A percentile compares a stretch with the other conserved stretches of the same genome.
Evolutionary conservation across 352 stramenopile genomes (phyloP).

Genomic region (Lagenidium giganteum): DNA sequence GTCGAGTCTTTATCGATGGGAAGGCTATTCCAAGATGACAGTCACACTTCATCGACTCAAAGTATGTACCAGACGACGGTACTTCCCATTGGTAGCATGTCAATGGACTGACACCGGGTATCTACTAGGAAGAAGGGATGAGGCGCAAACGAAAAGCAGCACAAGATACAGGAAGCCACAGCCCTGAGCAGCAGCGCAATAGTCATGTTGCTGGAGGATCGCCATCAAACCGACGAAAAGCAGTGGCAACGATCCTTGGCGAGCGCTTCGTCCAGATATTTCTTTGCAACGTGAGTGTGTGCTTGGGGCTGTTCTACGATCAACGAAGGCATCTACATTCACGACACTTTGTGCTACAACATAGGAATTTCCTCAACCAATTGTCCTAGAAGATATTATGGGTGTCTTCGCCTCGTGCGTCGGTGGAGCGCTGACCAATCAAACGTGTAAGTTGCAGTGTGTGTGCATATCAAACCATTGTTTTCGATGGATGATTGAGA

Average conservation of each 20-base stretch:
- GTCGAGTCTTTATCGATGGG: slow-evolving; percentile 26
- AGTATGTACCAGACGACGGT: slow-evolving; percentile 5
- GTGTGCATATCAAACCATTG: background rate
- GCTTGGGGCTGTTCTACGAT: background rate
- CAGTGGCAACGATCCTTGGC: slow-evolving; percentile 25
- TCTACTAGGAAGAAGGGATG: slow-evolving; percentile 22
- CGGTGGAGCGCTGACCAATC: slow-evolving; percentile 14
- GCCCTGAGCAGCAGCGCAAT: background rate
- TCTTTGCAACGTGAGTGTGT: slow-evolving; percentile 24
- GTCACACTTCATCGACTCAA: slow-evolving; percentile 23
- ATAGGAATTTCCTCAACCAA: slow-evolving; percentile 22
- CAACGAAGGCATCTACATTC: no score
- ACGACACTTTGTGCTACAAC: background rate
- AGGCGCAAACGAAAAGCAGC: no score
- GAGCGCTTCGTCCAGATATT: slow-evolving; percentile 34
- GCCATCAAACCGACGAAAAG: slow-evolving; percentile 26
- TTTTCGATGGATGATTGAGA: background rate
- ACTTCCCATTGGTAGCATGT: no score
- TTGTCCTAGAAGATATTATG: slow-evolving; percentile 38
- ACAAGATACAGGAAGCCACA: background rate
- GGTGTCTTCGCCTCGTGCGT: slow-evolving; percentile 21
- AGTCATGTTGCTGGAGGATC: no score
- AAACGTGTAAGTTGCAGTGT: slow-evolving; percentile 19
- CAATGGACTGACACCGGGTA: no score
- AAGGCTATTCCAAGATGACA: slow-evolving; percentile 26